Base-by-base conservation (phyloP, 2,329 filamentous ascomycete genomes). In the Didymellaceae sp. region DNA sequence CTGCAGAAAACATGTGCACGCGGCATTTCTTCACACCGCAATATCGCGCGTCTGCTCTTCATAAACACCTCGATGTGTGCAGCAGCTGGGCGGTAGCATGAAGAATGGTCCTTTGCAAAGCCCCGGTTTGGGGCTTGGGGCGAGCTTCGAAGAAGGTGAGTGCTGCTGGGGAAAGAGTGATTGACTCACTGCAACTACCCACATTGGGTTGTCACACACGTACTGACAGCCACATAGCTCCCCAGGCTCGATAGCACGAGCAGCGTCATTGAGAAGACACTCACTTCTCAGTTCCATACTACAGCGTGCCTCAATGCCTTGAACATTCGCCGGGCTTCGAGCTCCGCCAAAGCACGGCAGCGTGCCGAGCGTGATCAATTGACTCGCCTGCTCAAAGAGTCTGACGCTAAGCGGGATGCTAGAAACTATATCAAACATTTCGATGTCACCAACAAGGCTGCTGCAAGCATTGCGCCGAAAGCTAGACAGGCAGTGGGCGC, bases 401-500 rank as follows among this genome's bases (percentile, higher is more conserved):
- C 91, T 9, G 89, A 92, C 5, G 97, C 93, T 0, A 96, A 92
- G 74, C 86, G 94, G 63, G 94, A 99, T 76, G 91, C 92, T 38
- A 92, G 89, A 73, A 86, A 90, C 28, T 99, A 97, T 68, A 81
- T 99, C 13, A 88, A 94, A 62, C 92, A 91, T 54, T 96, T 97
- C 71, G 86, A 85, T 38, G 54, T 59, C 11, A 55, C 68, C 14
- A 63, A 63, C 13, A 62, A 62, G 52, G 35, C 32, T 4, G 54
- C 57, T 16, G 43, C 30, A n/a, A 48, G 31, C n/a, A 25, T 52
- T 14, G 17, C 55, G 1, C 31, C 51, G 3, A 54, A 55, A n/a
- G 35, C 35, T 9, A 58, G 61, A 30, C 54, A 55, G 45, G 44
- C 46, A 21, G 52, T 50, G 46, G 57, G 58, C 44, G 58, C 66